Evolutionary conservation across 2,329 filamentous ascomycete species (phyloP).

Genomic region (Alternaria panax): DNA sequence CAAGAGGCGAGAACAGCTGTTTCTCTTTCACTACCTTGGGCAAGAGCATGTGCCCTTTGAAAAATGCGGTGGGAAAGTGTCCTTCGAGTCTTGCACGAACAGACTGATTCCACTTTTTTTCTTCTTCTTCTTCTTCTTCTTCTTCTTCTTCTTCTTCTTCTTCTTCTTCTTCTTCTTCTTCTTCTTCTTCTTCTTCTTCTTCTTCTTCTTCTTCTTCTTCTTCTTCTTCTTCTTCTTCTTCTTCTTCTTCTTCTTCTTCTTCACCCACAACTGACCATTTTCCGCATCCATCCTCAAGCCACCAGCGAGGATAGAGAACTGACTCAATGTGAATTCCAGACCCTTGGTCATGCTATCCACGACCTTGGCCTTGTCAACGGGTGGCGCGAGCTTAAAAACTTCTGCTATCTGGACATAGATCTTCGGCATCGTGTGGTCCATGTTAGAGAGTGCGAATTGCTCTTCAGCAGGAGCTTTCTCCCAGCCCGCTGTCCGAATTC

Average conservation of each 20-base stretch:
- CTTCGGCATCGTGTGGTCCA: slow-evolving; percentile 27
- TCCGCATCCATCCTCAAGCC: slow-evolving; percentile 17
- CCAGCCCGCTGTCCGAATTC: not conserved
- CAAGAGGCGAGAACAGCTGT: slow-evolving; percentile 2
- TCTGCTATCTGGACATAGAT: slow-evolving; percentile 27
- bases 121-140: slow-evolving; percentile 18
- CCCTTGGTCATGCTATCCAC: slow-evolving; percentile 19
- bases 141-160: slow-evolving; percentile 18
- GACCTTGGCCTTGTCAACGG: slow-evolving; percentile 12
- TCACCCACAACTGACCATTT: slow-evolving; percentile 25
- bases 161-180: slow-evolving; percentile 17
- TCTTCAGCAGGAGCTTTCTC: not conserved
- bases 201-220: slow-evolving; percentile 18
- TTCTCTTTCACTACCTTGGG: slow-evolving; percentile 2
- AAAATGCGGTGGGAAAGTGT: slow-evolving; percentile 7
- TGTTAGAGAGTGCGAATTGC: not conserved
- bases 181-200: slow-evolving; percentile 18
- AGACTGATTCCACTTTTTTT: slow-evolving; percentile 18
- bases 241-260: slow-evolving; percentile 19
- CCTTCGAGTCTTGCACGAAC: slow-evolving; percentile 19
- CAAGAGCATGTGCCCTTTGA: slow-evolving; percentile 1
- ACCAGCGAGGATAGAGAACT: slow-evolving; percentile 25
- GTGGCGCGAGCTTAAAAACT: slow-evolving; percentile 19
- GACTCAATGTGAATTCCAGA: slow-evolving; percentile 22
- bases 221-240: slow-evolving; percentile 18